These are phyloP conservation scores for Apodospora peruviana DNA, from an alignment of 495 filamentous ascomycete species.

Conservation along the genomic window DNA sequence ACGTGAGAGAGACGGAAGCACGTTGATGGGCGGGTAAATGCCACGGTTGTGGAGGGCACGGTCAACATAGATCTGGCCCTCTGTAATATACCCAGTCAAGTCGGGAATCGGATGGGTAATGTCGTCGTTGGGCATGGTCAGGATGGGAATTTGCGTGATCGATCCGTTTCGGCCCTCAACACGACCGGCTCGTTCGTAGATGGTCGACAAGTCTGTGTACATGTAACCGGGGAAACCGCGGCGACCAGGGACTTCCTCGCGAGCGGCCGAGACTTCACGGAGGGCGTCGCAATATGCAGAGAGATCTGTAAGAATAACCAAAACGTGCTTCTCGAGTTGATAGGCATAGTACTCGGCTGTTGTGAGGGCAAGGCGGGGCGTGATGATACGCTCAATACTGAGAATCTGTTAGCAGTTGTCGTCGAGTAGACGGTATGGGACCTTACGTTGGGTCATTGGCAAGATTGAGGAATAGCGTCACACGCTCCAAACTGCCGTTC, in stretches of 20 bases:
- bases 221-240: constrained; percentile 99
- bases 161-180: constrained; percentile 96
- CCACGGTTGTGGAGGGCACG: constrained; percentile 93
- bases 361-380: constrained; percentile 94
- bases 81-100: constrained; percentile 97
- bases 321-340: constrained; percentile 98
- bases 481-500: constrained; percentile 96
- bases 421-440: constrained; percentile 3
- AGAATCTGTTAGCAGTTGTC: constrained; percentile 19
- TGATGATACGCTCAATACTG: constrained; percentile 99
- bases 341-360: constrained; percentile 99
- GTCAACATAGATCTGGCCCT: constrained; percentile 97
- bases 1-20: constrained; percentile 94
- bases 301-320: constrained; percentile 97
- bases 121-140: constrained; percentile 99
- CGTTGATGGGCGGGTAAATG: constrained; percentile 98
- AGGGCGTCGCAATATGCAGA: constrained; percentile 98
- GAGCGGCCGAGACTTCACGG: constrained; percentile 93
- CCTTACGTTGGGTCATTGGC: constrained; percentile 95
- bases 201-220: constrained; percentile 99
- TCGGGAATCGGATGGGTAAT: constrained; percentile 99
- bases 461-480: constrained; percentile 96
- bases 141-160: constrained; percentile 97
- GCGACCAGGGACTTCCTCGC: constrained; percentile 99
- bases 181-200: constrained; percentile 98